A percentile compares a stretch with the other conserved stretches of the same genome.
phyloP scores from a whole-genome alignment of 805 yeast genomes.

The Ogataea trehalophila region DNA sequence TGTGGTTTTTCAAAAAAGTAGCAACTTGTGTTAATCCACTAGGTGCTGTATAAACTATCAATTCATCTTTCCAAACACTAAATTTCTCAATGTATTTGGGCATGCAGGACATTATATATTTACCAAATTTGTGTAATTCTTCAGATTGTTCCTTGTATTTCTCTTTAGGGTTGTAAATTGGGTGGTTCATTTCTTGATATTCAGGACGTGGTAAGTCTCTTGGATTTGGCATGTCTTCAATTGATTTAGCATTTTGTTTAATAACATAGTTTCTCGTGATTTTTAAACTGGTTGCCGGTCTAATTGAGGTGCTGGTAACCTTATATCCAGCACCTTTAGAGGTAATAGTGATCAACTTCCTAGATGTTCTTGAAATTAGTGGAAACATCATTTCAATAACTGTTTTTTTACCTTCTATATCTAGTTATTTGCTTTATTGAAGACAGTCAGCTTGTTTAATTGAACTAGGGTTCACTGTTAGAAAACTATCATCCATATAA shows the following conservation, averaged over 20 bases:
- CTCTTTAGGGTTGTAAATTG: constrained; percentile 74
- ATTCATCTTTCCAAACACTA: constrained; percentile 88
- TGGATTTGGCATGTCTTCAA: constrained; percentile 30
- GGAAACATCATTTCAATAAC: no score
- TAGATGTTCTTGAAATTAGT: no score
- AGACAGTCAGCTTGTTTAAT: no score
- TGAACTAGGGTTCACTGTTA: no score
- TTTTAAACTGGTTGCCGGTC: no score
- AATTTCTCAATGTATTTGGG: constrained; percentile 83
- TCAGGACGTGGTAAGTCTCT: constrained; percentile 32
- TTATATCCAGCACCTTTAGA: no score
- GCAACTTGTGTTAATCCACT: constrained; percentile 67
- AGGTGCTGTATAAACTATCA: constrained; percentile 72
- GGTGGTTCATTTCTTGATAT: constrained; percentile 33
- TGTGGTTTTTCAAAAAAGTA: constrained; percentile 68
- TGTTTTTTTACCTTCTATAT: no score
- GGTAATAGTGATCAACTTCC: no score
- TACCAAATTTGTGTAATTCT: constrained; percentile 77
- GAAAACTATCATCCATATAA: no score
- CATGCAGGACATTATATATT: constrained; percentile 67
- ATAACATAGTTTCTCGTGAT: no score
- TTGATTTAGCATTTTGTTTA: constrained; percentile 3
- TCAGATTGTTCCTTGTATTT: constrained; percentile 60
- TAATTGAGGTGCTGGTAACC: no score
- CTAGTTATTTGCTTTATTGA: no score